Percentiles rank a stretch among this genome's conserved stretches.
Conservation (phyloP, 176 grass and related monocot species). For the Eleusine coracana region DNA sequence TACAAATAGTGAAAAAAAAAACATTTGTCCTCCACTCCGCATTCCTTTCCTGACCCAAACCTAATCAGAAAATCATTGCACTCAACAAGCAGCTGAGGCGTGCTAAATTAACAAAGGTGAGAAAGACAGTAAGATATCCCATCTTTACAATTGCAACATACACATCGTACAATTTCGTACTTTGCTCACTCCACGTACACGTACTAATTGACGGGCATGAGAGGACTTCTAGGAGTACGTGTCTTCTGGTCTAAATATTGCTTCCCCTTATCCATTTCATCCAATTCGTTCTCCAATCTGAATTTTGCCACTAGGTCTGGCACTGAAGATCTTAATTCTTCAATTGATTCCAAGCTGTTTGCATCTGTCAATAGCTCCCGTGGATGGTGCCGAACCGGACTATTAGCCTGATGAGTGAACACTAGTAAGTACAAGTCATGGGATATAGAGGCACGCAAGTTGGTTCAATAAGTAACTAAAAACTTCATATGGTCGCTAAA, state of each 20-base stretch:
- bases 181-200: conserved; percentile 17
- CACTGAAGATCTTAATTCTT: conserved; percentile 54
- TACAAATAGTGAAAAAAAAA: neutral
- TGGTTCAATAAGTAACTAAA: neutral
- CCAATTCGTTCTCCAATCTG: conserved; percentile 48
- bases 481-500: neutral
- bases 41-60: neutral
- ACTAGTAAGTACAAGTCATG: conserved; percentile 11
- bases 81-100: neutral
- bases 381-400: conserved; percentile 47
- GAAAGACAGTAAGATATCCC: conserved; percentile 42
- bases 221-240: conserved; percentile 70
- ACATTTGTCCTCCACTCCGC: neutral
- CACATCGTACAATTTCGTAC: neutral
- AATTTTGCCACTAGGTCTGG: conserved; percentile 55
- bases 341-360: conserved; percentile 60
- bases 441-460: neutral
- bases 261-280: conserved; percentile 51
- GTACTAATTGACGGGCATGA: conserved; percentile 62
- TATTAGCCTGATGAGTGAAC: conserved; percentile 54
- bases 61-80: conserved; percentile 7
- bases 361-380: conserved; percentile 25
- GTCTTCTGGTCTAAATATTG: conserved; percentile 30
- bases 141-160: conserved; percentile 41
- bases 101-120: neutral